Evolutionary conservation across 1,139 yeast species (phyloP).

Genomic region (Geotrichum europaeum): DNA sequence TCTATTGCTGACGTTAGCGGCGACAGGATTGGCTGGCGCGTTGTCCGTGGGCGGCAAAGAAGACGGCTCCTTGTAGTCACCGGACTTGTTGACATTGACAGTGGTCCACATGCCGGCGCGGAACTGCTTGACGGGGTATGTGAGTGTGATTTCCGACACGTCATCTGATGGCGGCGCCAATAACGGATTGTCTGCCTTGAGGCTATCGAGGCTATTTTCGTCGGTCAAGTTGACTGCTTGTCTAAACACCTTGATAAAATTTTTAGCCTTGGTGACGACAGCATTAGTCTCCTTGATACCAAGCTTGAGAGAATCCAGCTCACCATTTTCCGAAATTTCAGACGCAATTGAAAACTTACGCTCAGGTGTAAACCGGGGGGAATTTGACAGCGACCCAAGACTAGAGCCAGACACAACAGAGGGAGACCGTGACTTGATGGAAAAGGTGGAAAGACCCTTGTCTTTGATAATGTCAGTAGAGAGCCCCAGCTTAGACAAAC

Average conservation of each 20-base stretch:
- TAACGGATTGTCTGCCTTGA: background rate
- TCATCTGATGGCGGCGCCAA: constrained; percentile 14
- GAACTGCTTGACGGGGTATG: constrained; percentile 25
- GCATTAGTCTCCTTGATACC: constrained; percentile 13
- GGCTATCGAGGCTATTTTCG: background rate
- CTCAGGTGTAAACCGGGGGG: constrained; percentile 5
- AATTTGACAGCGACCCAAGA: constrained; percentile 8
- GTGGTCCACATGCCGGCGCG: constrained; percentile 25
- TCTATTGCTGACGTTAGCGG: constrained; percentile 1
- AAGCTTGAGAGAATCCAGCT: constrained; percentile 13
- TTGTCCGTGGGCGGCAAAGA: background rate
- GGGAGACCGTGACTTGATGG: constrained; percentile 10
- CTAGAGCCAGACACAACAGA: constrained; percentile 15
- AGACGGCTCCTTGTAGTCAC: constrained; percentile 15
- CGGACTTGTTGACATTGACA: constrained; percentile 22
- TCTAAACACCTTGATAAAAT: constrained; percentile 11
- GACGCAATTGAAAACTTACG: constrained; percentile 15
- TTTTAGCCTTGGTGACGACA: constrained; percentile 10
- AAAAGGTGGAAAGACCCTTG: background rate
- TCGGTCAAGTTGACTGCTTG: constrained; percentile 3
- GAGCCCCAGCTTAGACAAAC: constrained; percentile 25
- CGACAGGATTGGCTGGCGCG: constrained; percentile 5
- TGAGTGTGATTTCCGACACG: constrained; percentile 1
- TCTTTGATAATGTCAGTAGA: constrained; percentile 21
- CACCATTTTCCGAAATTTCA: constrained; percentile 15